phyloP scores from a whole-genome alignment of 2,329 filamentous ascomycete genomes.

The Cladosporium sp. region DNA sequence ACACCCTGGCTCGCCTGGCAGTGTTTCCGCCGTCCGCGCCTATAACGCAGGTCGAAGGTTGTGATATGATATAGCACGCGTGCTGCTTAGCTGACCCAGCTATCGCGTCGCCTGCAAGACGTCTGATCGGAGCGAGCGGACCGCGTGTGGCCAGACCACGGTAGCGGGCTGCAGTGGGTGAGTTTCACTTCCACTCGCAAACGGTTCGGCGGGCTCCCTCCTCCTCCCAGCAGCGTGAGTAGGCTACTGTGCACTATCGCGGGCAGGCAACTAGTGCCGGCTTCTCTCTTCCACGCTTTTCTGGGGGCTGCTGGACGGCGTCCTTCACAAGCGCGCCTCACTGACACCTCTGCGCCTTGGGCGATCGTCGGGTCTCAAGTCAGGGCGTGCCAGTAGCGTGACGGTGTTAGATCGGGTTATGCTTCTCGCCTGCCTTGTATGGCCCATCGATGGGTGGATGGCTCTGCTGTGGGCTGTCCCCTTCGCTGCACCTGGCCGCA shows the following conservation, averaged over 20 bases:
- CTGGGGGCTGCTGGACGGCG: conserved; percentile 6
- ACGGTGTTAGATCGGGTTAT: conserved; percentile 7
- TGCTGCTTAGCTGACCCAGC: neutral
- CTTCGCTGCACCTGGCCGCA: conserved; percentile 12
- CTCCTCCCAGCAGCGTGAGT: neutral
- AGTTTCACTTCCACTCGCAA: conserved; percentile 14
- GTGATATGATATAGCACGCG: conserved; percentile 3
- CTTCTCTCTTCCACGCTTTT: conserved; percentile 3
- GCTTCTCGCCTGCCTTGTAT: conserved; percentile 7
- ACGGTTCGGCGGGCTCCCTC: neutral
- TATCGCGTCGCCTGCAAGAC: neutral
- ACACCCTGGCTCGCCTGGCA: neutral
- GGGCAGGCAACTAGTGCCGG: conserved; percentile 13
- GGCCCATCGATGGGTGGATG: neutral
- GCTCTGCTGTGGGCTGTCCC: neutral
- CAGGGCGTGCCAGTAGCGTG: neutral
- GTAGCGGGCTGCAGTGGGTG: no score
- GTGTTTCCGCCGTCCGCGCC: conserved; percentile 1
- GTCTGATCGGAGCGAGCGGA: conserved; percentile 10
- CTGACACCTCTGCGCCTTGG: conserved; percentile 6
- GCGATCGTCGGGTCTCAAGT: conserved; percentile 13
- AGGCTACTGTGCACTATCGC: neutral
- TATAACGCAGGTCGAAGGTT: neutral
- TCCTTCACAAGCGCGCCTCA: conserved; percentile 5
- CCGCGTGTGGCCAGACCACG: conserved; percentile 7